These are phyloP conservation scores for Mucor circinelloides DNA, from an alignment of 371 early-diverging fungal genomes.

Conservation along the genomic window DNA sequence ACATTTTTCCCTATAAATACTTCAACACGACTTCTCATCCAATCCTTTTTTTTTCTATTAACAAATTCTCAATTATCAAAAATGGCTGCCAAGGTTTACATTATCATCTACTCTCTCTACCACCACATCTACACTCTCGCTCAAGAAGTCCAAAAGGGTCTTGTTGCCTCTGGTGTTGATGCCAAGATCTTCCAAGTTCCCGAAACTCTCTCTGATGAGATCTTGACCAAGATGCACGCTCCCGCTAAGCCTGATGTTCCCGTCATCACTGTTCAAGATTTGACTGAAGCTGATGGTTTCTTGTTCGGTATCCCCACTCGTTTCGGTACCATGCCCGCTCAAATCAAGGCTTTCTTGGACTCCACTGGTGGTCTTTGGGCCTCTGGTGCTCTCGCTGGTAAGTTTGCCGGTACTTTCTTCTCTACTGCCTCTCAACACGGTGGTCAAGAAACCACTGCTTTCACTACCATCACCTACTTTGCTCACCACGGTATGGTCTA, in stretches of 20 bases:
- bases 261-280: constrained; percentile 57
- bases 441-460: constrained; percentile 81
- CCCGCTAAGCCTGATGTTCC: constrained; percentile 65
- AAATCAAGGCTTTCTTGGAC: constrained; percentile 75
- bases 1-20: constrained; percentile 5
- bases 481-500: constrained; percentile 84
- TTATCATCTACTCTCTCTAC: constrained; percentile 56
- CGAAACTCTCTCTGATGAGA: constrained; percentile 69
- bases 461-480: constrained; percentile 69
- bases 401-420: constrained; percentile 75
- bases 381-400: constrained; percentile 65
- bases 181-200: constrained; percentile 68
- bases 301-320: constrained; percentile 82
- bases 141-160: constrained; percentile 62
- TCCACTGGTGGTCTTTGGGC: constrained; percentile 77
- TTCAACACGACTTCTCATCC: neutral
- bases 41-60: constrained; percentile 8
- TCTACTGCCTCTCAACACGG: constrained; percentile 77
- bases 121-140: constrained; percentile 62
- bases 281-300: constrained; percentile 76
- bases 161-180: constrained; percentile 57
- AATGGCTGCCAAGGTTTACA: constrained; percentile 48
- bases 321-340: constrained; percentile 76
- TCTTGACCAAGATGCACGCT: constrained; percentile 76
- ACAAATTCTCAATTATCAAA: neutral